Evolutionary conservation across 305 asterid genomes (phyloP).

Genomic region (Ilex paraguariensis): DNA sequence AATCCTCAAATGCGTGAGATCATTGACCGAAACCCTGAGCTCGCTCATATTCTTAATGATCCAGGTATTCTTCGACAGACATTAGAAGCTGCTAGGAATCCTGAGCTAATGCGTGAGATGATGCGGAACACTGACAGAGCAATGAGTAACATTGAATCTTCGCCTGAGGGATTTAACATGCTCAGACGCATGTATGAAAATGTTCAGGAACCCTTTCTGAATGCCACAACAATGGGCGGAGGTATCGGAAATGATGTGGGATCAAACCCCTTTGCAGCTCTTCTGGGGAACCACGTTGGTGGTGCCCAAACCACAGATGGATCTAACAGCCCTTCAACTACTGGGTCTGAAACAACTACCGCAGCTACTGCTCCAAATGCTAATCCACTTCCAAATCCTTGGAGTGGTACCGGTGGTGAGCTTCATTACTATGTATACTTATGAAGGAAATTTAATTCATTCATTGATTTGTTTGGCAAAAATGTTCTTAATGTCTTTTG

Average conservation of each 20-base stretch:
- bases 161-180: conserved; percentile 87
- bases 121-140: conserved; percentile 85
- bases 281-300: conserved; percentile 46
- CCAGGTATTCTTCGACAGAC: conserved; percentile 69
- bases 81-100: conserved; percentile 70
- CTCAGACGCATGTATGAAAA: conserved; percentile 83
- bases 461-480: background rate
- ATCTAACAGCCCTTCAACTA: conserved; percentile 28
- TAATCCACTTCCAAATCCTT: conserved; percentile 77
- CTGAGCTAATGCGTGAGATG: conserved; percentile 81
- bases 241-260: conserved; percentile 32
- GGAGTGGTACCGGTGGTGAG: conserved; percentile 49
- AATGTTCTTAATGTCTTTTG: conserved; percentile 2
- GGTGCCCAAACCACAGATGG: conserved; percentile 41
- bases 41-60: conserved; percentile 65
- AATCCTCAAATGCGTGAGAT: conserved; percentile 83
- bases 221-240: conserved; percentile 57
- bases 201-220: conserved; percentile 74
- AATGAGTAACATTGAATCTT: conserved; percentile 77
- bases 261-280: conserved; percentile 67
- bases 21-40: conserved; percentile 76
- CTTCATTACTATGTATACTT: background rate
- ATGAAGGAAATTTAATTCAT: conserved; percentile 1
- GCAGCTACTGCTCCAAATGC: conserved; percentile 52
- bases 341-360: conserved; percentile 39